A percentile compares a stretch with the other conserved stretches of the same genome.
Evolutionary conservation across 345 rosid genomes (phyloP).

Genomic region (Trapa bicornis): DNA sequence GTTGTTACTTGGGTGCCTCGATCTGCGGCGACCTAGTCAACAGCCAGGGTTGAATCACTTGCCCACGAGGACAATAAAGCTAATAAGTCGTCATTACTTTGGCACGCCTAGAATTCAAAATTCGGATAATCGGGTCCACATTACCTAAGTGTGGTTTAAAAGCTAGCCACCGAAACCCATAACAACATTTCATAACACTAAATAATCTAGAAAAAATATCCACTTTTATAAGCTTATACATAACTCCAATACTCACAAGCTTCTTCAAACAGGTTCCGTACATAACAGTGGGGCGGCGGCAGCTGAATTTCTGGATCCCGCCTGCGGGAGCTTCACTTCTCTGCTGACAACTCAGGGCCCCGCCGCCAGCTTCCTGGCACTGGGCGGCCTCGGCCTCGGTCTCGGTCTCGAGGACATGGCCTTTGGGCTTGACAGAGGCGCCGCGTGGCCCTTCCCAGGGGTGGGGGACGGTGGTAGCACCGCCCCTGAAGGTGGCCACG

Average conservation of each 20-base stretch:
- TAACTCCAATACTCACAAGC: background rate
- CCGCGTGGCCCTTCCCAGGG: constrained; percentile 48
- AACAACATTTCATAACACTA: background rate
- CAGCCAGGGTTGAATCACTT: background rate
- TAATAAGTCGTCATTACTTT: too few relatives aligned
- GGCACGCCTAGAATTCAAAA: background rate
- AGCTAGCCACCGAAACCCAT: background rate
- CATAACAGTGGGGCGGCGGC: constrained; percentile 15
- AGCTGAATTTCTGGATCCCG: constrained; percentile 20
- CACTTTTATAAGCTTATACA: too few relatives aligned
- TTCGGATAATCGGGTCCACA: background rate
- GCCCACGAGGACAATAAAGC: background rate
- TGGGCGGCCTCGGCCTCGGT: constrained; percentile 59
- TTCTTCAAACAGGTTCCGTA: constrained; percentile 6
- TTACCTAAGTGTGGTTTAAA: background rate
- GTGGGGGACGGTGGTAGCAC: constrained; percentile 31
- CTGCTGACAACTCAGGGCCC: constrained; percentile 53
- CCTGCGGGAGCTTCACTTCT: constrained; percentile 55
- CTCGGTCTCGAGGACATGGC: constrained; percentile 31
- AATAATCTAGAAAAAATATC: too few relatives aligned
- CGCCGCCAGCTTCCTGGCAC: constrained; percentile 48
- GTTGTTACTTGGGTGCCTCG: background rate
- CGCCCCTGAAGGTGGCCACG: constrained; percentile 4
- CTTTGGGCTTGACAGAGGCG: constrained; percentile 61
- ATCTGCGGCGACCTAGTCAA: background rate